Conservation (phyloP, 2,329 filamentous ascomycete species). For the Fusarium compactum region DNA sequence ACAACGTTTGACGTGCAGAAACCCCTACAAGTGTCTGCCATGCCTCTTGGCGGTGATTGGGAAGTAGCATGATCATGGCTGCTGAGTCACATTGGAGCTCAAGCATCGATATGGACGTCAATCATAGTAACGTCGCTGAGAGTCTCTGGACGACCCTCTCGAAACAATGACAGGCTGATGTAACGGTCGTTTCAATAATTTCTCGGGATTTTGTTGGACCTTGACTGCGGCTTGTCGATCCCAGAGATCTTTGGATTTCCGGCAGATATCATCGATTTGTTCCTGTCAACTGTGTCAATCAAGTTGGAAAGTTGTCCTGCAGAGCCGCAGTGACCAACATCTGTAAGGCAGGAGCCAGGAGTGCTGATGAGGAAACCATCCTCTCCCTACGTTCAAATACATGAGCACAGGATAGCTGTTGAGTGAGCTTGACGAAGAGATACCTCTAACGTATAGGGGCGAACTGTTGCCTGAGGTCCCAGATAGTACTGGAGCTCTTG, state of each 20-base stretch:
- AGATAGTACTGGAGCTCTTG: constrained; percentile 70
- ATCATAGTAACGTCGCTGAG: constrained; percentile 47
- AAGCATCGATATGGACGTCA: constrained; percentile 43
- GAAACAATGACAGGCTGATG: constrained; percentile 67
- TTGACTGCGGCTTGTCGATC: constrained; percentile 66
- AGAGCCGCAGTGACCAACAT: constrained; percentile 59
- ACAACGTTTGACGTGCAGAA: constrained; percentile 12
- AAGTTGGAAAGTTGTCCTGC: constrained; percentile 6
- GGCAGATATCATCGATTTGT: constrained; percentile 73
- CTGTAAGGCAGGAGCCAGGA: constrained; percentile 68
- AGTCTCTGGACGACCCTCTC: constrained; percentile 44
- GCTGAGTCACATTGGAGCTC: constrained; percentile 24
- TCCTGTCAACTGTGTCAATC: constrained; percentile 57
- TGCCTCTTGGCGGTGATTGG: constrained; percentile 13
- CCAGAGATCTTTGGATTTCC: constrained; percentile 70
- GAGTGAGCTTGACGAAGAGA: constrained; percentile 42
- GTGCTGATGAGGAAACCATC: constrained; percentile 72
- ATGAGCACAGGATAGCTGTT: constrained; percentile 41
- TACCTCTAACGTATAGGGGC: constrained; percentile 69
- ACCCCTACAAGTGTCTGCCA: constrained; percentile 8
- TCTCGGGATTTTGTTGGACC: constrained; percentile 59
- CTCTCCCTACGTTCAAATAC: constrained; percentile 61
- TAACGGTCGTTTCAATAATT: constrained; percentile 66
- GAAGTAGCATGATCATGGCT: constrained; percentile 11
- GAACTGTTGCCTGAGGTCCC: constrained; percentile 68